These are phyloP conservation scores for Rubroboletus pulcherrimus DNA, from an alignment of 768 basidiomycete genomes.

Conservation along the genomic window DNA sequence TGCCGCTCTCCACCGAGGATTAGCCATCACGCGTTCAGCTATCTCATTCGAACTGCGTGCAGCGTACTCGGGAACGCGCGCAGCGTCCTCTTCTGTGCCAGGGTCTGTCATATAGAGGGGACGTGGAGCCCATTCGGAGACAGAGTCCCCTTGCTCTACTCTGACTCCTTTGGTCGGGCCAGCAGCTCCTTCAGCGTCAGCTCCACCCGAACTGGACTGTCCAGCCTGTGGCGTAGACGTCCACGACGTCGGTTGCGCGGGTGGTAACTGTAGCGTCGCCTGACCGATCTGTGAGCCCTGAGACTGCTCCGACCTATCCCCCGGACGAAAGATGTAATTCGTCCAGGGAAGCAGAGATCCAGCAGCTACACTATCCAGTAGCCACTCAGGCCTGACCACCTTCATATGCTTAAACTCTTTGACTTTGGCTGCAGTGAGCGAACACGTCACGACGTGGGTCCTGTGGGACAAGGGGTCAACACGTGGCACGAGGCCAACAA, in stretches of 20 bases:
- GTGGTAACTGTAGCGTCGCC: conserved; percentile 11
- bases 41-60: conserved; percentile 62
- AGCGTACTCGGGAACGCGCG: conserved; percentile 61
- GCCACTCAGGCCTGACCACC: conserved; percentile 86
- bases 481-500: background rate
- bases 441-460: conserved; percentile 89
- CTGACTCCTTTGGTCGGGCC: conserved; percentile 1
- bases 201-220: background rate
- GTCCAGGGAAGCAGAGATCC: conserved; percentile 76
- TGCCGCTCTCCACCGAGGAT: conserved; percentile 80
- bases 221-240: background rate
- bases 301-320: conserved; percentile 42
- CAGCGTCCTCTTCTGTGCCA: conserved; percentile 38
- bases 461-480: conserved; percentile 34
- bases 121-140: conserved; percentile 11
- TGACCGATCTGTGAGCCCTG: conserved; percentile 40
- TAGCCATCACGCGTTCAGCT: conserved; percentile 76
- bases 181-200: background rate
- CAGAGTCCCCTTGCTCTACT: background rate
- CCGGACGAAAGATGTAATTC: conserved; percentile 59
- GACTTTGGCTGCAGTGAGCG: conserved; percentile 86
- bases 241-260: conserved; percentile 5
- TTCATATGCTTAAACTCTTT: conserved; percentile 89
- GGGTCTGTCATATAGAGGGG: conserved; percentile 43
- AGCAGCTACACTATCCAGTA: conserved; percentile 71